Percentiles rank a stretch among this genome's conserved stretches.
phyloP scores from a whole-genome alignment of 306 rosid species.

The Quercus bicolor region DNA sequence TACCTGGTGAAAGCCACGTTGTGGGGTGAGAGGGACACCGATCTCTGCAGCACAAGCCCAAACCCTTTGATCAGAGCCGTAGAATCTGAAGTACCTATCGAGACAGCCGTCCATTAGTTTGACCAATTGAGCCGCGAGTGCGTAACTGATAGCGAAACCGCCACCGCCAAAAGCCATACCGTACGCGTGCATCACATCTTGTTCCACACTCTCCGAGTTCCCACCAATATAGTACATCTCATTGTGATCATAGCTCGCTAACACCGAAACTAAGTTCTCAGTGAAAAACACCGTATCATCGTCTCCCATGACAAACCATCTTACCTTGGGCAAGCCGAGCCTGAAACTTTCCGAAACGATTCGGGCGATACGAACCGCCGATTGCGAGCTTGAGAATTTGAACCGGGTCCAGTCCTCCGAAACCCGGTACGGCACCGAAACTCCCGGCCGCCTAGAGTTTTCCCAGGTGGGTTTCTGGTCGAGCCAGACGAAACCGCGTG shows the following conservation, averaged over 20 bases:
- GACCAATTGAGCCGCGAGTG: constrained; percentile 69
- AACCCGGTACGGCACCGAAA: constrained; percentile 45
- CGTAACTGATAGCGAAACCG: constrained; percentile 76
- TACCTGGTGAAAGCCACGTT: constrained; percentile 96
- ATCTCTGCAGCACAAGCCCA: constrained; percentile 82
- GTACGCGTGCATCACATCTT: constrained; percentile 66
- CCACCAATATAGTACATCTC: constrained; percentile 78
- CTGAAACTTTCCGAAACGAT: constrained; percentile 66
- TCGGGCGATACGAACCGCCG: constrained; percentile 84
- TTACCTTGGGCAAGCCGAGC: constrained; percentile 59
- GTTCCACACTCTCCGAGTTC: constrained; percentile 93
- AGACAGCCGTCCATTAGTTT: constrained; percentile 72
- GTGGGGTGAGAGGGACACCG: constrained; percentile 72
- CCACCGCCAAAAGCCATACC: constrained; percentile 98
- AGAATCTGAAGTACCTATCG: constrained; percentile 57
- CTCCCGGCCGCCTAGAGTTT: not conserved
- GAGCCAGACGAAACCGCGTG: constrained; percentile 78
- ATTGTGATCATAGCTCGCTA: constrained; percentile 65
- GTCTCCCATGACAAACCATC: constrained; percentile 99
- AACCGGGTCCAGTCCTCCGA: constrained; percentile 54
- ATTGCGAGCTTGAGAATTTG: constrained; percentile 45
- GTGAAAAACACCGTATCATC: constrained; percentile 86
- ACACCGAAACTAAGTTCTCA: constrained; percentile 65
- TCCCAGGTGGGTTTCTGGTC: constrained; percentile 36
- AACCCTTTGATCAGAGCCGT: constrained; percentile 94